These are phyloP conservation scores for Globisporangium spiculum DNA, from an alignment of 352 stramenopile genomes.

Conservation along the genomic window DNA sequence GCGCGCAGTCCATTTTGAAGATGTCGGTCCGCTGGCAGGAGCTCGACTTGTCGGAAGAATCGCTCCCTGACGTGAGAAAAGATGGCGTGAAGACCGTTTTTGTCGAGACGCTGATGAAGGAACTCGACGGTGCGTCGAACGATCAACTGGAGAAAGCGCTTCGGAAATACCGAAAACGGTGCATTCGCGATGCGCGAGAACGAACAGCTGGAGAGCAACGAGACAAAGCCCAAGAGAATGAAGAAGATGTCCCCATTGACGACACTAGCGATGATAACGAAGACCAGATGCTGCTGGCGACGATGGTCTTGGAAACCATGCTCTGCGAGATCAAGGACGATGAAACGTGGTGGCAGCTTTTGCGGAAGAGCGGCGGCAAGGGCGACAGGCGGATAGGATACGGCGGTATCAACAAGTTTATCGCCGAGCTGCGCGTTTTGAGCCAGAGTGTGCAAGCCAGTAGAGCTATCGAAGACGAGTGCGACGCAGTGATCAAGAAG, in stretches of 20 bases:
- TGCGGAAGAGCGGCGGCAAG: constrained; percentile 27
- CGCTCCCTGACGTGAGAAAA: constrained; percentile 34
- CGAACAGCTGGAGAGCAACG: background rate
- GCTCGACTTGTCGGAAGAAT: constrained; percentile 56
- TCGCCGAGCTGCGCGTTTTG: constrained; percentile 60
- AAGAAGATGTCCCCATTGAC: constrained; percentile 15
- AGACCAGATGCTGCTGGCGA: constrained; percentile 28
- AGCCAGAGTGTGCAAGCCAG: constrained; percentile 32
- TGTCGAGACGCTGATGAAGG: constrained; percentile 45
- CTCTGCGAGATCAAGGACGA: constrained; percentile 59
- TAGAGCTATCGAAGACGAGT: constrained; percentile 31
- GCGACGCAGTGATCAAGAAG: constrained; percentile 38
- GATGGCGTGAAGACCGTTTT: constrained; percentile 36
- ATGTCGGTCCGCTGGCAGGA: constrained; percentile 70
- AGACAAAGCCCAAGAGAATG: constrained; percentile 4
- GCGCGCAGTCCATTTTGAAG: constrained; percentile 58
- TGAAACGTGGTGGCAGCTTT: constrained; percentile 56
- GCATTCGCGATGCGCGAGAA: background rate
- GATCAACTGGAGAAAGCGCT: constrained; percentile 58
- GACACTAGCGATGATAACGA: constrained; percentile 18
- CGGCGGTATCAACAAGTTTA: constrained; percentile 63
- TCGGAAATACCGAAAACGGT: constrained; percentile 24
- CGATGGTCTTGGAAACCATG: constrained; percentile 49
- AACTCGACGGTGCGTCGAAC: constrained; percentile 49
- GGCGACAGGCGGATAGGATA: constrained; percentile 46